phyloP scores from a whole-genome alignment of 495 filamentous ascomycete species.

The Tuber calosporum region DNA sequence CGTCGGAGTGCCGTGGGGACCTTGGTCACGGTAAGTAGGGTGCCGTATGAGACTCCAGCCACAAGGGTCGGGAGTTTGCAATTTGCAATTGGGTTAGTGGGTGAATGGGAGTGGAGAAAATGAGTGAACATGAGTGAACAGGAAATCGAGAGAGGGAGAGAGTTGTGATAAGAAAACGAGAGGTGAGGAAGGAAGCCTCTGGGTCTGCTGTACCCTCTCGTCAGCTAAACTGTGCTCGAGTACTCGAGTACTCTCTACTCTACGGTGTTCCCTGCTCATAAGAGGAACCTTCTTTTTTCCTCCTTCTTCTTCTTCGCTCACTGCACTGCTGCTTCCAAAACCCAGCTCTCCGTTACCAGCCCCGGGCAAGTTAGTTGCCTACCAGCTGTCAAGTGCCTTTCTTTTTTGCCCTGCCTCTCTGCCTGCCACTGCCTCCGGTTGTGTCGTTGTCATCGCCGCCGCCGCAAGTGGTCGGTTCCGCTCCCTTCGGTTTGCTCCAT shows the following conservation, averaged over 20 bases:
- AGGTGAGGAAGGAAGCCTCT: neutral
- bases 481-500: conserved; percentile 7
- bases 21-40: neutral
- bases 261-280: neutral
- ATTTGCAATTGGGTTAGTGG: neutral
- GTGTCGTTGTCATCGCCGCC: conserved; percentile 7
- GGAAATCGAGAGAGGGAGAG: neutral
- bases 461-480: neutral
- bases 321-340: neutral
- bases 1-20: conserved; percentile 1
- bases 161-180: neutral
- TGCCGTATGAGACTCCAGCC: neutral
- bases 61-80: neutral
- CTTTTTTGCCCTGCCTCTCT: conserved; percentile 5
- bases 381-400: conserved; percentile 3
- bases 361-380: neutral
- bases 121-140: neutral
- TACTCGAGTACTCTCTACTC: too few species aligned
- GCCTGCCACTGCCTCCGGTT: conserved; percentile 7
- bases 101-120: neutral
- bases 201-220: neutral
- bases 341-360: neutral
- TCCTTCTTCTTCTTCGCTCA: neutral
- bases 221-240: neutral
- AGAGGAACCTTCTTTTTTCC: neutral